phyloP scores from a whole-genome alignment of 441 rosid genomes.

The Gossypium gossypioides region DNA sequence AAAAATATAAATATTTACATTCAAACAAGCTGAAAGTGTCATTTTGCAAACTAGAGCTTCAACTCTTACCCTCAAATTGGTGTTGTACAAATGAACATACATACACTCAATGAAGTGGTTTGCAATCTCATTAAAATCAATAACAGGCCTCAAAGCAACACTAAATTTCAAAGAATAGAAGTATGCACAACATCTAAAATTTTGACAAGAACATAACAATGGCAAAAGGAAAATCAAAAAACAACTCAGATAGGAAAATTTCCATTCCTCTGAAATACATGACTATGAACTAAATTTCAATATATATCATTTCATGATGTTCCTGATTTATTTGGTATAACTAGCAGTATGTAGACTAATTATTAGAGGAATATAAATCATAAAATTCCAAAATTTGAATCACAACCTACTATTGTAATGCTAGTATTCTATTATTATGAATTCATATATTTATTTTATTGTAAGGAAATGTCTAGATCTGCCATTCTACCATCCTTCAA shows the following conservation, averaged over 20 bases:
- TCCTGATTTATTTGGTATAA: background rate
- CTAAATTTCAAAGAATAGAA: constrained; percentile 12
- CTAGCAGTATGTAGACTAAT: background rate
- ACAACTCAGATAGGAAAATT: background rate
- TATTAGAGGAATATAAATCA: background rate
- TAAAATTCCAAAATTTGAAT: background rate
- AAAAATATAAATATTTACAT: background rate
- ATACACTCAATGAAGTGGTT: constrained; percentile 80
- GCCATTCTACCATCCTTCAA: background rate
- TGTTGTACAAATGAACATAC: constrained; percentile 69
- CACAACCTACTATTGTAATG: background rate
- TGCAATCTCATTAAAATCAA: constrained; percentile 48
- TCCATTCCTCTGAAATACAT: background rate
- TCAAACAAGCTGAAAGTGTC: background rate
- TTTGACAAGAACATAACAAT: background rate
- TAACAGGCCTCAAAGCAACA: constrained; percentile 55
- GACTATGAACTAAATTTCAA: background rate
- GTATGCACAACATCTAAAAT: constrained; percentile 1
- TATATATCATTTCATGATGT: background rate
- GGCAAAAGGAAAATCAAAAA: background rate
- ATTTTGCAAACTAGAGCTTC: background rate
- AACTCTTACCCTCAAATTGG: constrained; percentile 56
- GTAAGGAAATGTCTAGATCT: background rate
- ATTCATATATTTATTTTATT: background rate
- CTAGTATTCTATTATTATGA: background rate